These are phyloP conservation scores for Diaporthe nobilis DNA, from an alignment of 2,329 filamentous ascomycete species.

Conservation along the genomic window DNA sequence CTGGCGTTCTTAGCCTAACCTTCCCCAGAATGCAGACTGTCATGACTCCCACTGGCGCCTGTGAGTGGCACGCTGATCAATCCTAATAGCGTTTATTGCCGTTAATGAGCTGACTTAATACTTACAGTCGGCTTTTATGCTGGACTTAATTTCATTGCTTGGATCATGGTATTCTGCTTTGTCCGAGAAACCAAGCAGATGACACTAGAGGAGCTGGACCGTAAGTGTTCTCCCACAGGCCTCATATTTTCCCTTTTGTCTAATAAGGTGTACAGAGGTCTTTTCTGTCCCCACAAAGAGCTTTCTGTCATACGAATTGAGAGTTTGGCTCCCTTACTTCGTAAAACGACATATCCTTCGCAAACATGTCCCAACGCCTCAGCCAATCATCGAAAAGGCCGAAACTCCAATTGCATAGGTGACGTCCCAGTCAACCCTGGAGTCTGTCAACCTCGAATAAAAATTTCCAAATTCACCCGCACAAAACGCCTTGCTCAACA, in stretches of 20 bases:
- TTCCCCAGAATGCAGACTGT: conserved; percentile 49
- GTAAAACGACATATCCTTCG: conserved; percentile 53
- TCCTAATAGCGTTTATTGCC: conserved; percentile 43
- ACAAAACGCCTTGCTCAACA: too few species aligned
- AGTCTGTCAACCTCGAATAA: too few species aligned
- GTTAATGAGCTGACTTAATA: too few species aligned
- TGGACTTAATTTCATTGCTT: conserved; percentile 67
- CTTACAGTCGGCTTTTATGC: conserved; percentile 69
- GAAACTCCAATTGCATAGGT: too few species aligned
- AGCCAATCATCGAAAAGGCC: too few species aligned
- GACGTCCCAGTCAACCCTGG: too few species aligned
- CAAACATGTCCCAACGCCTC: conserved; percentile 42
- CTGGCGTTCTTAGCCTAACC: conserved; percentile 46
- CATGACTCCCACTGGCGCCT: conserved; percentile 51
- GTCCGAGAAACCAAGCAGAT: conserved; percentile 73
- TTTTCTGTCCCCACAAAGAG: conserved; percentile 51
- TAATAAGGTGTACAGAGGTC: conserved; percentile 46
- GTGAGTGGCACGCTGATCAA: conserved; percentile 41
- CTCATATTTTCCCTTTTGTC: too few species aligned
- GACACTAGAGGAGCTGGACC: conserved; percentile 71
- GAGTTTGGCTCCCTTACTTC: conserved; percentile 54
- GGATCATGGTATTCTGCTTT: conserved; percentile 69
- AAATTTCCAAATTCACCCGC: too few species aligned
- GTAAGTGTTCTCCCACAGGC: conserved; percentile 5
- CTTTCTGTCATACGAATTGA: conserved; percentile 51